Evolutionary conservation across 805 yeast genomes (phyloP), one percentile per base, ranked within the genome.

Genomic region (Kodamaea hsintzibuensis): DNA sequence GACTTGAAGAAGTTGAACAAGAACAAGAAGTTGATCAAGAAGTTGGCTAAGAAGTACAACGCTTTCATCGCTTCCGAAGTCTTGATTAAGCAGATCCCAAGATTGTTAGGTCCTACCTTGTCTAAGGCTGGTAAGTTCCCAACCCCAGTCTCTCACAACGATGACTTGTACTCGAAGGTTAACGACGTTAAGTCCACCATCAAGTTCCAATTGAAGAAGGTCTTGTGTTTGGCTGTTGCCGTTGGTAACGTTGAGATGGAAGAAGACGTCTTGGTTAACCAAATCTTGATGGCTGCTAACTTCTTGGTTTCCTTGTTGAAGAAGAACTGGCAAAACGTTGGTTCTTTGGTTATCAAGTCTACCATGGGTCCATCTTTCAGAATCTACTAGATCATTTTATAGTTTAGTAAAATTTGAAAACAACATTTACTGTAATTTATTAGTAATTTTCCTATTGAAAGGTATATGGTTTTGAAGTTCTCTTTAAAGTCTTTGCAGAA

Each of bases 41-140:
- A 95, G 85, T 88, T 95, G 78, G 98, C 99, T 69, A 96, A 95
- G 96, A 95, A 95, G 86, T 95, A 95, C 96, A 91, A 90, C 79
- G 98, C 99, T 70, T 95, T 95, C 88, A 81, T 95, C 77, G 98
- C 99, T 80, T 95, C 99, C 66, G 99, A 95, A 81, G 96, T 89
- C 66, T 89, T 95, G 80, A 95, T 95, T 80, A 95, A 95, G 87
- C 99, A 95, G 85, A 96, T 95, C 78, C 99, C 99, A 82, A 95
- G 99, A 88, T 86, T 95, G 78, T 86, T 95, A 77, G 99, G 99
- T 84, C 99, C 99, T 80, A 97, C 93, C 81, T 91, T 95, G 77
- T 95, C 99, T 69, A 95, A 95, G 89, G 98, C 98, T 77, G 99
- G 99, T 89, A 95, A 95, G 93, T 95, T 95, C 97, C 99, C 99